A percentile compares a stretch with the other conserved stretches of the same genome.
phyloP scores from a whole-genome alignment of 495 filamentous ascomycete genomes.

The Physcia stellaris region DNA sequence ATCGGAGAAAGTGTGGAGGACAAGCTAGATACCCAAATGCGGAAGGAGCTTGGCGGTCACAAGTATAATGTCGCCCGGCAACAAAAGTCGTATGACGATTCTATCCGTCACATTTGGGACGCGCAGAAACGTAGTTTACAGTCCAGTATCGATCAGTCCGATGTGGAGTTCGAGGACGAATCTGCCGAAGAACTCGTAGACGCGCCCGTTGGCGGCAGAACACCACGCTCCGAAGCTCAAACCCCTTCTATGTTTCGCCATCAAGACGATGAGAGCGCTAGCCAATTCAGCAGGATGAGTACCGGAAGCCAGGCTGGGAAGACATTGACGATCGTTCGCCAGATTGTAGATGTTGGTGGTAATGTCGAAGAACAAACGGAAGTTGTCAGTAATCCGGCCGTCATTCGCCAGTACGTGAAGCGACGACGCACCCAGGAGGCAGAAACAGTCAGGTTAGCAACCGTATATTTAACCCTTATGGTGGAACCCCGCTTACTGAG shows the following conservation, averaged over 20 bases:
- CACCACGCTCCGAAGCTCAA: slow-evolving; percentile 46
- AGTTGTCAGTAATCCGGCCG: slow-evolving; percentile 55
- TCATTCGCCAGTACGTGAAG: slow-evolving; percentile 53
- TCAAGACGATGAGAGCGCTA: slow-evolving; percentile 67
- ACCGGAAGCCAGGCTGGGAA: slow-evolving; percentile 52
- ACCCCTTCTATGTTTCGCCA: slow-evolving; percentile 37
- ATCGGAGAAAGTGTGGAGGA: slow-evolving; percentile 78
- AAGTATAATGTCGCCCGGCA: slow-evolving; percentile 93
- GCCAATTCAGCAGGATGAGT: slow-evolving; percentile 73
- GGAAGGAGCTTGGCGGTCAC: slow-evolving; percentile 85
- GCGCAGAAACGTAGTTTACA: slow-evolving; percentile 68
- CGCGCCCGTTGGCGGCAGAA: slow-evolving; percentile 31
- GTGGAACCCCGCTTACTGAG: slow-evolving; percentile 19
- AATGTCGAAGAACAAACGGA: slow-evolving; percentile 43
- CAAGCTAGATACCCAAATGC: slow-evolving; percentile 65
- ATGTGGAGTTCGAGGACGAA: slow-evolving; percentile 55
- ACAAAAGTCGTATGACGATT: slow-evolving; percentile 74
- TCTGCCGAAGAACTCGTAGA: slow-evolving; percentile 39
- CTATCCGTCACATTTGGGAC: slow-evolving; percentile 81
- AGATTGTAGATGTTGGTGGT: slow-evolving; percentile 46
- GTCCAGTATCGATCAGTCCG: slow-evolving; percentile 46
- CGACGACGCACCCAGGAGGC: slow-evolving; percentile 42
- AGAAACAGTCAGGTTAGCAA: slow-evolving; percentile 25
- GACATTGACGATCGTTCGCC: slow-evolving; percentile 63
- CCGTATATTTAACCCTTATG: too few species aligned